phyloP scores from a whole-genome alignment of 108 stramenopile genomes.

The Chaetoceros tenuissimus region DNA sequence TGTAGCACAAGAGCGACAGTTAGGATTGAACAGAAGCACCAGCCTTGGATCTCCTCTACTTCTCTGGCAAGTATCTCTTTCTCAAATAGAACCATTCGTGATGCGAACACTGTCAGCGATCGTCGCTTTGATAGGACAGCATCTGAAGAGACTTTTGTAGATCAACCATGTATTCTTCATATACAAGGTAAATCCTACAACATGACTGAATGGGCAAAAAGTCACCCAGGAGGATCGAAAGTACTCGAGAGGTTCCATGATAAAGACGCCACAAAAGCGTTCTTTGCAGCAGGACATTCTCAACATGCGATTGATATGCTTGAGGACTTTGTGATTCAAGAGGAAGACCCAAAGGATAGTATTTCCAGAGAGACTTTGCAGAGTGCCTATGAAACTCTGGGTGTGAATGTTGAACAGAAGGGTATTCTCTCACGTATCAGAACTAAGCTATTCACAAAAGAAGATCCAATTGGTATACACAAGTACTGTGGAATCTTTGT shows the following conservation, averaged over 20 bases:
- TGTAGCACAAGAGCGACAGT: no score
- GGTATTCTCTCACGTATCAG: slow-evolving; percentile 5
- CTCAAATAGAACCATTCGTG: no score
- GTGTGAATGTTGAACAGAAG: slow-evolving; percentile 1
- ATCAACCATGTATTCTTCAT: slow-evolving; percentile 21
- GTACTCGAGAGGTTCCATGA: slow-evolving; percentile 42
- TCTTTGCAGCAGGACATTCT: slow-evolving; percentile 48
- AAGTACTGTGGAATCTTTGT: slow-evolving; percentile 44
- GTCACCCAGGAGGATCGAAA: slow-evolving; percentile 49
- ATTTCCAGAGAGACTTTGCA: slow-evolving; percentile 2
- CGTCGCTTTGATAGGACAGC: slow-evolving; percentile 21
- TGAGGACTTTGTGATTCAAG: slow-evolving; percentile 24
- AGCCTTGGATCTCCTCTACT: not conserved
- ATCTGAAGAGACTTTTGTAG: not conserved
- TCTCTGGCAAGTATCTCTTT: not conserved
- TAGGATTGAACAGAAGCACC: not conserved
- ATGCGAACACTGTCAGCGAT: no score
- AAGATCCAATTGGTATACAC: slow-evolving; percentile 59
- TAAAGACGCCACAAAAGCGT: slow-evolving; percentile 49
- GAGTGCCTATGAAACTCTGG: not conserved
- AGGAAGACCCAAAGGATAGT: slow-evolving; percentile 1
- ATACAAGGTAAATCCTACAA: slow-evolving; percentile 31
- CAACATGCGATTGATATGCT: slow-evolving; percentile 33
- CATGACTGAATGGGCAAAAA: slow-evolving; percentile 51
- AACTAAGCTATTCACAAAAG: slow-evolving; percentile 46